Base-by-base conservation (phyloP, 306 rosid genomes). In the Medicago ruthenica region DNA sequence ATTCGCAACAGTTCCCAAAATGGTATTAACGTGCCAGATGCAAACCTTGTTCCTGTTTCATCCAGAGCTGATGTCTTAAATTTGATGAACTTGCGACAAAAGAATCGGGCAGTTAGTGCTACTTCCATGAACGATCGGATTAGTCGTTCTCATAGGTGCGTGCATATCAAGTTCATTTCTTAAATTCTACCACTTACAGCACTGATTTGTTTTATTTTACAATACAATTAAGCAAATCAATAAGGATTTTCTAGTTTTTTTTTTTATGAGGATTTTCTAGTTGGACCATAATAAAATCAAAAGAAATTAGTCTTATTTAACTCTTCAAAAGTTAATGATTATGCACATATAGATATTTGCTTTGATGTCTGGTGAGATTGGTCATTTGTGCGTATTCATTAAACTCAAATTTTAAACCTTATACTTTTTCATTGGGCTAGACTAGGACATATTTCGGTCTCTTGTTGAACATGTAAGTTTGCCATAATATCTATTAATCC, bases 71-170 rank as follows among this genome's bases (percentile, higher is more conserved):
- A 94, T 77, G 97, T 92, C 69, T 75, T 92, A 76, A 53, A 76
- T 78, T 80, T 94, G 87, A 92, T 94, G 98, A 83, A 88, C 83
- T 79, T 86, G 72, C 97, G 98, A 68, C 96, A 86, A 18, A 92
- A 74, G 81, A 94, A 94, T 76, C 91, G 97, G 17, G 88, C 93
- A 48, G 97, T 94, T 75, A 57, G 97, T 73, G 83, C 96, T 59
- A 94, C 97, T 36, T 91, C 98, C 71, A 84, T 94, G 96, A 94
- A 94, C 64, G 95, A 92, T 51, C 86, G 97, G 34, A 94, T 97
- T 78, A 94, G 98, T 82, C 92, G 97, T 31, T 94, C 98, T 36
- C 98, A 94, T 51, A 88, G 97, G 98, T 94, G 55, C 8, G 80
- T 44, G 80, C 34, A 67, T 0, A 27, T 50, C 55, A 66, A 82